Conservation (phyloP, 495 filamentous ascomycete genomes). For the Lasiosphaeria ovina region DNA sequence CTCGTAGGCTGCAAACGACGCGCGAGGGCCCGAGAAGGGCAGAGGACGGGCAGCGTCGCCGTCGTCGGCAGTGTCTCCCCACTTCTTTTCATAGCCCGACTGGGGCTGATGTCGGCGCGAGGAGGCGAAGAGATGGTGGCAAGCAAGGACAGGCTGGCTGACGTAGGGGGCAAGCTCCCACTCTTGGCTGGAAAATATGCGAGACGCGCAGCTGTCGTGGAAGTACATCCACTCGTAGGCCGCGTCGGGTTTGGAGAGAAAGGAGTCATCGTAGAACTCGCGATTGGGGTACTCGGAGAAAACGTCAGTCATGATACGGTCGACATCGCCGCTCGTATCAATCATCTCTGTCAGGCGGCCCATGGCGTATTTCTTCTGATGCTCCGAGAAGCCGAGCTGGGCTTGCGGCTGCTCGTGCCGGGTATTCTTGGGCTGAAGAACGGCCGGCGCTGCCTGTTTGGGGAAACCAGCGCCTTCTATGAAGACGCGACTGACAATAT, state of each 20-base stretch:
- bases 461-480: constrained; percentile 83
- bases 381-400: constrained; percentile 65
- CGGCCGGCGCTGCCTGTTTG: constrained; percentile 42
- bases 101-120: constrained; percentile 46
- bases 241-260: constrained; percentile 78
- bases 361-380: constrained; percentile 73
- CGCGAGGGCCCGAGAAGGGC: constrained; percentile 76
- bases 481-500: constrained; percentile 83
- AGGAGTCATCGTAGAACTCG: constrained; percentile 87
- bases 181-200: constrained; percentile 72
- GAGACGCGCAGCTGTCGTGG: constrained; percentile 75
- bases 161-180: constrained; percentile 88
- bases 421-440: constrained; percentile 26
- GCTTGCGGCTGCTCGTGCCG: constrained; percentile 47
- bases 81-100: constrained; percentile 37
- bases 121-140: constrained; percentile 86
- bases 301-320: constrained; percentile 75
- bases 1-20: constrained; percentile 77
- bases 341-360: constrained; percentile 82
- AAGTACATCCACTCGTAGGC: constrained; percentile 96
- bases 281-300: constrained; percentile 81
- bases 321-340: constrained; percentile 82
- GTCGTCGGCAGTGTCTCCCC: constrained; percentile 48
- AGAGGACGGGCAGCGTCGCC: constrained; percentile 50
- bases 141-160: constrained; percentile 78